Evolutionary conservation across 495 filamentous ascomycete species (phyloP).

Genomic region (Podospora didyma): DNA sequence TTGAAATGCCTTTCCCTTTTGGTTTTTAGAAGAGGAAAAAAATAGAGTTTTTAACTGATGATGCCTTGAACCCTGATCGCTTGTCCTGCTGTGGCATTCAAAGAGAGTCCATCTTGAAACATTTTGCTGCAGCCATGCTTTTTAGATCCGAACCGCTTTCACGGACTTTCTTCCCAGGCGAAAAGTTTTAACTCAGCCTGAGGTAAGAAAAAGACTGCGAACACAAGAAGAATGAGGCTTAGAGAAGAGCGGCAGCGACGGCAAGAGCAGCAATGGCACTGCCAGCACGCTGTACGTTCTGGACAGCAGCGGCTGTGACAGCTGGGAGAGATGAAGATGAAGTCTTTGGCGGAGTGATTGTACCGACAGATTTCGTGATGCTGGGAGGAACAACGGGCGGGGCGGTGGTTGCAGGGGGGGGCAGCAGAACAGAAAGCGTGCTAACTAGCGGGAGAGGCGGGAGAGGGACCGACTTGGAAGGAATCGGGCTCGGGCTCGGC

Average conservation of each 20-base stretch:
- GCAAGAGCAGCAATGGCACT: constrained; percentile 32
- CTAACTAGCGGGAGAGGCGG: constrained; percentile 10
- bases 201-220: not conserved
- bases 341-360: constrained; percentile 10
- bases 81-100: too few relatives aligned
- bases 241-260: constrained; percentile 29
- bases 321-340: constrained; percentile 13
- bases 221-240: not conserved
- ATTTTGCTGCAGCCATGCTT: too few relatives aligned
- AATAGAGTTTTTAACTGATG: too few relatives aligned
- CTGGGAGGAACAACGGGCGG: not conserved
- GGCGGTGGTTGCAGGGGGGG: constrained; percentile 3
- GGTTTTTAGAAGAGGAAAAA: too few relatives aligned
- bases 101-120: too few relatives aligned
- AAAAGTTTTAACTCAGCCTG: too few relatives aligned
- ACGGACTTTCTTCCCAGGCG: too few relatives aligned
- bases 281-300: constrained; percentile 26
- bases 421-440: not conserved
- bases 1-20: too few relatives aligned
- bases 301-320: constrained; percentile 28
- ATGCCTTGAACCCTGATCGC: too few relatives aligned
- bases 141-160: too few relatives aligned
- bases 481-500: constrained; percentile 8
- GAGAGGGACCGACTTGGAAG: constrained; percentile 7
- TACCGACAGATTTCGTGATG: constrained; percentile 13